Evolutionary conservation across 345 rosid species (phyloP), one percentile per base, ranked within the genome.

Genomic region (Garcia nutans): DNA sequence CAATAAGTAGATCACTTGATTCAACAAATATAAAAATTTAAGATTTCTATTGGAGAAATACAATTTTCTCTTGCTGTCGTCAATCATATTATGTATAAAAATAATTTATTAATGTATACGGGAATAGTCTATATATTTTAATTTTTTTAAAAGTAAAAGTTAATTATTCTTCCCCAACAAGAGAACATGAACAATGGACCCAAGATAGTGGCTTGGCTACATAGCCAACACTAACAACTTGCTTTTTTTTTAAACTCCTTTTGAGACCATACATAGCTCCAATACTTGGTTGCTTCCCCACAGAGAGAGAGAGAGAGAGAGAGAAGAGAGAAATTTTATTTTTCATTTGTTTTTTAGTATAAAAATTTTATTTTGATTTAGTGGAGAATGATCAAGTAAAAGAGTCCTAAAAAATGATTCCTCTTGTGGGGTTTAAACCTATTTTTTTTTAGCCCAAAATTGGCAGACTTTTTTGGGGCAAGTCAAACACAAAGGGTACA

Each of bases 381-480:
- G 74, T 75, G 69, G 75, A 72, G 80, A 62, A 73, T 70, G 65
- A 76, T 76, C 31, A 62, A 73, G 69, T 56, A 65, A 41, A 76
- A 77, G 70, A 41, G 66, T 44, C 55, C 23, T 71, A 15, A 56
- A 1, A 1, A 28, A 2, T 33, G 58, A 31, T 57, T 74, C 68
- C 76, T 64, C 74, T 75, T 66, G 64, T 71, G 71, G 82, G 82
- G 72, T 41, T 62, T 58, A 20, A 13, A 26, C 11, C 42, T 10
- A 41, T 71, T 58, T 64, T 74, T 62, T 66, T 66, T 41, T 55
- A 50, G 23, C 79, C 74, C 56, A 73, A 78, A 76, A 75, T 76
- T 78, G 77, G 76, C 58, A 47, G 47, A 80, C 86, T 83, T 83
- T 77, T 77, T 37, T 28, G 56, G 69, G 65, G 65, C 63, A 84